Base-by-base conservation (phyloP, 164 flowering plant genomes). In the Vitis labrusca region DNA sequence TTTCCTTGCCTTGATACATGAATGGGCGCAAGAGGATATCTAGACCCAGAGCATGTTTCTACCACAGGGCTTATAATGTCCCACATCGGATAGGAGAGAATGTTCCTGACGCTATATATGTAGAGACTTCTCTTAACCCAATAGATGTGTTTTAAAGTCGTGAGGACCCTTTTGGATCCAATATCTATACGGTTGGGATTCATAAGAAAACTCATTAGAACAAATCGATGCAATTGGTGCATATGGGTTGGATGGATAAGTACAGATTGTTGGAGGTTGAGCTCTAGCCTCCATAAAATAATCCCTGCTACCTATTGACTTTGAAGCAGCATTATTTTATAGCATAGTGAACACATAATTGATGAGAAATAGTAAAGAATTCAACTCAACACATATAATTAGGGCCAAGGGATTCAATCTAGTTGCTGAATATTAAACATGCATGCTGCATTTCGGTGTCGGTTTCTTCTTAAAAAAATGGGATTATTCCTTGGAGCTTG, bases 61-160 rank as follows among this genome's bases (percentile, higher is more conserved):
- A 19, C 23, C 1, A 19, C 1, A 19, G 23, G 23, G 23, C 1
- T 19, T 19, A 1, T 19, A 0, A 19, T 19, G 1, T 19, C 23
- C 0, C 0, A 19, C 1, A 19, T 19, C 23, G 1, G 0, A 19
- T 19, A 19, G 0, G 0, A 1, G 23, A 19, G 1, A 19, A 19
- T 19, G 23, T 19, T 19, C 0, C 1, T 19, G 0, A 0, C 23
- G 0, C 0, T 19, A 19, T 19, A 19, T 19, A 19, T 19, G 23
- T 1, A 19, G 23, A 19, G 1, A 1, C 23, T 19, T 0, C 0
- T 19, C 1, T 19, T 19, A 19, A 19, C 0, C 0, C 0, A 19
- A 0, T 19, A 19, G 0, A 19, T 0, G 1, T 0, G 0, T 19
- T 19, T 19, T 19, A 19, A 19, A 19, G 1, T 1, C 23, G 1